Percentiles rank a stretch among this genome's conserved stretches.
Conservation (phyloP, 2,329 filamentous ascomycete species). For the Trichoderma pleuroti region DNA sequence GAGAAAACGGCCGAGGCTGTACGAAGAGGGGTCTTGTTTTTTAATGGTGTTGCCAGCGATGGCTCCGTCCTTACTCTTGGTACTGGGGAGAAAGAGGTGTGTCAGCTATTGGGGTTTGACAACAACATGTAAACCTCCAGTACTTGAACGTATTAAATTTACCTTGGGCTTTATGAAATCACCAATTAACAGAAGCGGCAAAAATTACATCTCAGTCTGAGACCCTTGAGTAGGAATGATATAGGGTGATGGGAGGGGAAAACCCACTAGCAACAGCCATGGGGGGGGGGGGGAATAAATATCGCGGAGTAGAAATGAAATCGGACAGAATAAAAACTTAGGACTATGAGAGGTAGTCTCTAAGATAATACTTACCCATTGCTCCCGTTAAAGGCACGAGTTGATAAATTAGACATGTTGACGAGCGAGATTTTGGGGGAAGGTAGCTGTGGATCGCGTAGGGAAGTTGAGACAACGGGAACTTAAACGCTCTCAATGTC, state of each 20-base stretch:
- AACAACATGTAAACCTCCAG: not conserved
- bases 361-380: not conserved
- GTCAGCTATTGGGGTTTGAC: not conserved
- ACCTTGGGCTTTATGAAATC: not conserved
- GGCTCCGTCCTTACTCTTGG: not conserved
- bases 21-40: not conserved
- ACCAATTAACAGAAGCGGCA: not conserved
- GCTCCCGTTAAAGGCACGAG: not conserved
- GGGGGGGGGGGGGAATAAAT: too few species aligned
- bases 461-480: too few species aligned
- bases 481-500: too few species aligned
- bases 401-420: not conserved
- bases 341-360: not conserved
- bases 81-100: not conserved
- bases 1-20: not conserved
- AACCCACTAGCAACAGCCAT: too few species aligned
- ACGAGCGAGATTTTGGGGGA: not conserved
- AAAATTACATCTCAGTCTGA: too few species aligned
- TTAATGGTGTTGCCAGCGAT: not conserved
- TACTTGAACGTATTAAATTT: not conserved
- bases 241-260: too few species aligned
- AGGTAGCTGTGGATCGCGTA: not conserved
- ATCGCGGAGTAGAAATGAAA: not conserved
- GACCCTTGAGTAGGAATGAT: too few species aligned
- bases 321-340: not conserved